Evolutionary conservation across 2,329 filamentous ascomycete species (phyloP), one percentile per base, ranked within the genome.

Genomic region (Pestalotiopsis sp.): DNA sequence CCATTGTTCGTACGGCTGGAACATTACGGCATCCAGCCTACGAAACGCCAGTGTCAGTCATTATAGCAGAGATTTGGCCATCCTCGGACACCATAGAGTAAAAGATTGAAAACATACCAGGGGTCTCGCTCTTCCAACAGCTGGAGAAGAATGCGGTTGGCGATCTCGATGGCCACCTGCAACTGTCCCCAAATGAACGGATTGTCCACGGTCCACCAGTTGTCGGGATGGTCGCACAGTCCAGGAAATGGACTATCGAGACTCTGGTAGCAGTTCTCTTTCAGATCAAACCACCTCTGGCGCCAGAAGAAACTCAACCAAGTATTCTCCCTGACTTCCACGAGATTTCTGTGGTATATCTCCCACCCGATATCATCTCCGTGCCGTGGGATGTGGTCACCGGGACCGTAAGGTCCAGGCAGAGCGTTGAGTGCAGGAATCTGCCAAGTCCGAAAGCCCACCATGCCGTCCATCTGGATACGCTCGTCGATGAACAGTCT

Each of bases 191-290:
- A 69, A 17, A 69, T 66, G 30, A 44, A 22, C 4, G 38, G 40
- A 30, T 69, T 69, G 48, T 69, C 68, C 11, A 67, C 68, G 1
- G 68, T 67, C 68, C 65, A 65, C 68, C 68, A 67, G 11, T 58
- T 64, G 38, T 40, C 39, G 7, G 39, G 4, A 14, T 65, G 68
- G n/a, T 55, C 26, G 17, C 2, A 10, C 65, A 66, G 30, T 22
- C 26, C 57, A 13, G 59, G 39, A 17, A 60, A 38, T 52, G 64
- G 67, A 17, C 60, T 20, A 5, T 26, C n/a, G 44, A 68, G 64
- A 35, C 17, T 5, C 10, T 35, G 10, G 10, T 44, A 10, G 40
- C 40, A 65, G 55, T 64, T 30, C 3, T 24, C 52, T 35, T 39
- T 52, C 22, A 64, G 26, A 59, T 69, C 68, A 35, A 67, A 58